Evolutionary conservation across 768 basidiomycete genomes (phyloP).

Genomic region (Termitomyces eurrhizus): DNA sequence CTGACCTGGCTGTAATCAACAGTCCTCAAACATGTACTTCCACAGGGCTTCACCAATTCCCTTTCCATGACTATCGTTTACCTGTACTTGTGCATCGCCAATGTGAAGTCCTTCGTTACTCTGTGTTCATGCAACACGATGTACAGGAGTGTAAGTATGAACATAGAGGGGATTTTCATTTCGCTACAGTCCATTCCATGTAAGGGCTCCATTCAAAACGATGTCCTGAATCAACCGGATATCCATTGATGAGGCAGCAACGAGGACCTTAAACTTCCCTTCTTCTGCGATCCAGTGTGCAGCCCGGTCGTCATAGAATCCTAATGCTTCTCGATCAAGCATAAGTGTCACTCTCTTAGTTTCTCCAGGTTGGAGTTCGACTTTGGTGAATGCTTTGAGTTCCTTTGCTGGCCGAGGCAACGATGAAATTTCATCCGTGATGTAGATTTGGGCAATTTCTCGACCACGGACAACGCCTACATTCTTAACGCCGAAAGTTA

Average conservation of each 20-base stretch:
- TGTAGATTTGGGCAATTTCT: constrained; percentile 47
- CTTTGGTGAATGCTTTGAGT: constrained; percentile 46
- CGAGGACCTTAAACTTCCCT: constrained; percentile 40
- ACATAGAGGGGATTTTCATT: background rate
- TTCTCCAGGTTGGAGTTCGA: constrained; percentile 41
- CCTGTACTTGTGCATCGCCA: background rate
- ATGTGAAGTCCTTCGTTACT: background rate
- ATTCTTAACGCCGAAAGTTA: constrained; percentile 45
- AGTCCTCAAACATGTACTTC: background rate
- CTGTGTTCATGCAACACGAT: background rate
- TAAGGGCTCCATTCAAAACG: constrained; percentile 29
- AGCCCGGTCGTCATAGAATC: constrained; percentile 44
- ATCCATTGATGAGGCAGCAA: constrained; percentile 44
- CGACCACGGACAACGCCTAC: constrained; percentile 38
- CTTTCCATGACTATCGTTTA: background rate
- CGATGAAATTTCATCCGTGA: constrained; percentile 36
- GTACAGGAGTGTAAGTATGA: background rate
- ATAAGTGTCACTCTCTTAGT: constrained; percentile 30
- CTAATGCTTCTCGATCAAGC: constrained; percentile 44
- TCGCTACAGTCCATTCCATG: constrained; percentile 39
- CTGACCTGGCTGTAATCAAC: background rate
- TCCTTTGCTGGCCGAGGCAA: constrained; percentile 43
- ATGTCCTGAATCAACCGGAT: constrained; percentile 32
- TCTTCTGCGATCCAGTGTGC: constrained; percentile 44
- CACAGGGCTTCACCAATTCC: background rate